Evolutionary conservation across 2,329 filamentous ascomycete genomes (phyloP).

Genomic region (Ophiostoma sp.): DNA sequence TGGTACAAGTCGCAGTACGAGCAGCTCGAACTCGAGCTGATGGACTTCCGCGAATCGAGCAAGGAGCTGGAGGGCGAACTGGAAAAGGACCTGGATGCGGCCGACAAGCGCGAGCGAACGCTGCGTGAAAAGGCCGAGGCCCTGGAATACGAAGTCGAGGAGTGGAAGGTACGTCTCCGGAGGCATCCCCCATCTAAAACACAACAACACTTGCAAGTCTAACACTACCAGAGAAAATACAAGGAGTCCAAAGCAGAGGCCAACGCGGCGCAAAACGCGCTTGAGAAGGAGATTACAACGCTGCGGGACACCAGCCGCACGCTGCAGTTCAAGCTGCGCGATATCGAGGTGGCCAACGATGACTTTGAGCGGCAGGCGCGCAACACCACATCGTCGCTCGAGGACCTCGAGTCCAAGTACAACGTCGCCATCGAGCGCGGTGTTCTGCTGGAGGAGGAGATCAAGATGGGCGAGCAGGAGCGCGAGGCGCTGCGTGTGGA

Average conservation of each 20-base stretch:
- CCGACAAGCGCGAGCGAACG: conserved; percentile 84
- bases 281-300: conserved; percentile 94
- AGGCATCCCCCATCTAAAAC: conserved; percentile 7
- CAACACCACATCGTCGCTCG: conserved; percentile 89
- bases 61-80: conserved; percentile 90
- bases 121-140: conserved; percentile 83
- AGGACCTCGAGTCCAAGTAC: conserved; percentile 96
- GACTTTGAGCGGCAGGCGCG: conserved; percentile 95
- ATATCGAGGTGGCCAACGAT: conserved; percentile 97
- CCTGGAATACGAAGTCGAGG: conserved; percentile 82
- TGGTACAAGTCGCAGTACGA: conserved; percentile 98
- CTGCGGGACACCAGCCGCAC: conserved; percentile 79
- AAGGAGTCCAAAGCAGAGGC: conserved; percentile 90
- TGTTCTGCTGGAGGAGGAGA: conserved; percentile 92
- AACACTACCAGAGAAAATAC: conserved; percentile 69
- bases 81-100: conserved; percentile 91
- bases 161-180: conserved; percentile 76
- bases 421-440: conserved; percentile 87
- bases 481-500: conserved; percentile 85
- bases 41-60: conserved; percentile 90
- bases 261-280: conserved; percentile 70
- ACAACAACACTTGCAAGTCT: conserved; percentile 10
- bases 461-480: conserved; percentile 86
- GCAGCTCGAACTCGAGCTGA: conserved; percentile 80
- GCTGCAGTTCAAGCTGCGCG: conserved; percentile 75